A percentile compares a stretch with the other conserved stretches of the same genome.
Evolutionary conservation across 2,329 filamentous ascomycete species (phyloP).

Genomic region (Arachnopeziza araneosa): DNA sequence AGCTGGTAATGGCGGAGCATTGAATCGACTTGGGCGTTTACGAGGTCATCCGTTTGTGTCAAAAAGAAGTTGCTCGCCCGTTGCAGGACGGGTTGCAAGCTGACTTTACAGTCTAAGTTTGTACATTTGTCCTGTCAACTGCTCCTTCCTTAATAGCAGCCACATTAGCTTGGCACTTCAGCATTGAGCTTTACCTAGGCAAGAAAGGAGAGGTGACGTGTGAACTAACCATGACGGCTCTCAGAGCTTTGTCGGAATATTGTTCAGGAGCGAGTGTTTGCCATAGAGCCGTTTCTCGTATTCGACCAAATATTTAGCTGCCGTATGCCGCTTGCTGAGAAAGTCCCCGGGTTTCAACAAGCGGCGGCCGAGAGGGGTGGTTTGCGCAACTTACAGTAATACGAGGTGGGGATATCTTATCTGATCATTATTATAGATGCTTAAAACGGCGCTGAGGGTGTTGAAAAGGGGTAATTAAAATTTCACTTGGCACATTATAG

Average conservation of each 20-base stretch:
- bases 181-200: neutral
- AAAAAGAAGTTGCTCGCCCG: neutral
- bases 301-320: neutral
- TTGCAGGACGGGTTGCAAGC: neutral
- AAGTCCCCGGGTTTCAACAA: neutral
- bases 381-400: neutral
- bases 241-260: neutral
- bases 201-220: neutral
- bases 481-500: neutral
- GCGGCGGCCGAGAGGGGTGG: neutral
- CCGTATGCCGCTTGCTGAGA: neutral
- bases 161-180: neutral
- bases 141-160: neutral
- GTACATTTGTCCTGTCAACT: neutral
- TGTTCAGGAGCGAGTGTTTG: neutral
- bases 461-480: neutral
- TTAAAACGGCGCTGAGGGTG: neutral
- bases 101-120: neutral
- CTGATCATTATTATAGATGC: neutral
- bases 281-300: neutral
- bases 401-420: neutral
- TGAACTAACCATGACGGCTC: neutral
- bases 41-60: neutral
- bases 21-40: conserved; percentile 4
- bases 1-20: conserved; percentile 19